Evolutionary conservation across 1,139 yeast species (phyloP).

Genomic region (Pneumocystis oryctolagi): DNA sequence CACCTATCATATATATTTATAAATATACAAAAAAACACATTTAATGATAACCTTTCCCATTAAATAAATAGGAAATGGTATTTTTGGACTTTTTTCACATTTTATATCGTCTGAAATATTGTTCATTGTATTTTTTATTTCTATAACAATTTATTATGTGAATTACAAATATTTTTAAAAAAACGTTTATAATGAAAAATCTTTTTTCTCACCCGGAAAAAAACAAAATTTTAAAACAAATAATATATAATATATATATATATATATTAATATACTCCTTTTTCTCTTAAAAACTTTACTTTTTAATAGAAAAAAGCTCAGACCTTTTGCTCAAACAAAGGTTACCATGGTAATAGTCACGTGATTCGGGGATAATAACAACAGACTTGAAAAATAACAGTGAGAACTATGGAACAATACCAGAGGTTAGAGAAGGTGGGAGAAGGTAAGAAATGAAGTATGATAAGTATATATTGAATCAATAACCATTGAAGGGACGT

Average conservation of each 20-base stretch:
- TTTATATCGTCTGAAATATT: neutral
- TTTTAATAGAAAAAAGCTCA: no score
- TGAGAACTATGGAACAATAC: conserved; percentile 30
- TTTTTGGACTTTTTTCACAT: neutral
- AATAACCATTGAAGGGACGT: conserved; percentile 72
- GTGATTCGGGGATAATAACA: neutral
- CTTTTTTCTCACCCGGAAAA: neutral
- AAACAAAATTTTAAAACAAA: no score
- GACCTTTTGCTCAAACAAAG: neutral
- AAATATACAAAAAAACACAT: neutral
- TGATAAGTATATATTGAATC: conserved; percentile 55
- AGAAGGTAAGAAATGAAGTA: conserved; percentile 43
- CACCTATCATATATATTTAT: conserved; percentile 23
- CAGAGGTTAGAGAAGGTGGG: conserved; percentile 94
- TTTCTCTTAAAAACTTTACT: no score
- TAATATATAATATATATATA: no score
- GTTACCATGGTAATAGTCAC: neutral
- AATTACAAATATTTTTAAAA: no score
- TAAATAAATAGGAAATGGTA: neutral
- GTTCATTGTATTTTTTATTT: neutral
- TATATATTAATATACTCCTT: no score
- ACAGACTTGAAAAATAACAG: neutral
- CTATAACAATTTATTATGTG: neutral
- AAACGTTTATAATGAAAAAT: no score
- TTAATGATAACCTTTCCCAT: neutral